These are phyloP conservation scores for Podospora conica DNA, from an alignment of 495 filamentous ascomycete species.

Conservation along the genomic window DNA sequence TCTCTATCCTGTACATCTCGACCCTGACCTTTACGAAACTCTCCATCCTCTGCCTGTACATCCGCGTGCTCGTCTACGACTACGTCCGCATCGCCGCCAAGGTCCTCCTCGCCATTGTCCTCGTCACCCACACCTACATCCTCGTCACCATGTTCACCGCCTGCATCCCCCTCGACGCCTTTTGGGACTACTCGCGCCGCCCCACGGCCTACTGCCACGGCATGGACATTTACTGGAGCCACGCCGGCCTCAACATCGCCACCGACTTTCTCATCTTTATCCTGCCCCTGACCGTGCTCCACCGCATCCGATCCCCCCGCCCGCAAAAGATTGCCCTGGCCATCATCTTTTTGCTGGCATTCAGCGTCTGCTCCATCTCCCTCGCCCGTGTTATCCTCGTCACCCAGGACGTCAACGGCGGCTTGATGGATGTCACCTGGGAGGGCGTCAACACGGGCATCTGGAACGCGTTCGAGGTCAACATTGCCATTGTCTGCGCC, in stretches of 20 bases:
- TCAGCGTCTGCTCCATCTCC: constrained; percentile 19
- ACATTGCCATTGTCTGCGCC: constrained; percentile 43
- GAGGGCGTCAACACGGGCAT: constrained; percentile 37
- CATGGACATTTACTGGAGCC: constrained; percentile 32
- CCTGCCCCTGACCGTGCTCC: constrained; percentile 42
- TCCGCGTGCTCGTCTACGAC: constrained; percentile 31
- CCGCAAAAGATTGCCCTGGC: constrained; percentile 27
- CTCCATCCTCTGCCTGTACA: constrained; percentile 41
- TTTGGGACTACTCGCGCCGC: constrained; percentile 21
- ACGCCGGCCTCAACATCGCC: constrained; percentile 29
- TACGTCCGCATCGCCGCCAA: constrained; percentile 11
- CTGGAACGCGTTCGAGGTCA: constrained; percentile 45
- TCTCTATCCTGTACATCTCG: constrained; percentile 18
- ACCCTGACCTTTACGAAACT: constrained; percentile 29
- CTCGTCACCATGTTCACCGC: constrained; percentile 23
- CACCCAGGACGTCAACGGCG: constrained; percentile 27
- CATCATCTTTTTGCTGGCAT: constrained; percentile 16
- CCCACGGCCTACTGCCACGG: constrained; percentile 24
- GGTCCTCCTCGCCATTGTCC: constrained; percentile 19
- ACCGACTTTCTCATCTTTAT: constrained; percentile 36
- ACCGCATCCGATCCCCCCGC: constrained; percentile 34
- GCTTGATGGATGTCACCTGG: constrained; percentile 28
- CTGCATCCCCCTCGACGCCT: constrained; percentile 25
- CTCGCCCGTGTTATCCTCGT: constrained; percentile 30
- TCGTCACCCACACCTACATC: constrained; percentile 20